phyloP scores from a whole-genome alignment of 2,329 filamentous ascomycete species.

The Calonectria pseudoturangicola region DNA sequence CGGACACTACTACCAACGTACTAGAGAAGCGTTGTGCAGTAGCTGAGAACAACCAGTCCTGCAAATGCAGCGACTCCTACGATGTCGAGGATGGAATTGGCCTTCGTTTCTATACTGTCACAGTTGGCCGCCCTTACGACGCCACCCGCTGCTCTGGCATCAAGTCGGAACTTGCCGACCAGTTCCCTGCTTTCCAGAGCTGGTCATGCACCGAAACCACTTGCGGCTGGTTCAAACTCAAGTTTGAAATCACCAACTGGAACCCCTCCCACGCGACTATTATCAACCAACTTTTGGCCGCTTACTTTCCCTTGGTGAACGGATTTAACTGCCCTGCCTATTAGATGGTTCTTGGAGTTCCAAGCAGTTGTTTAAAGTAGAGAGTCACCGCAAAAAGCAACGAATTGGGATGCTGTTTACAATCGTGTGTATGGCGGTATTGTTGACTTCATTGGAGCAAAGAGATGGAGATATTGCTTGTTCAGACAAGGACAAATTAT shows the following conservation, averaged over 20 bases:
- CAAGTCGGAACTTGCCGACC: background rate
- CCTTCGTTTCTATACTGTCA: slow-evolving; percentile 18
- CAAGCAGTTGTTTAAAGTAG: too few species aligned
- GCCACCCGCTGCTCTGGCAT: slow-evolving; percentile 15
- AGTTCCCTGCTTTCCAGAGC: slow-evolving; percentile 16
- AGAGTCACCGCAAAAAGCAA: too few species aligned
- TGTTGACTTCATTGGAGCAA: too few species aligned
- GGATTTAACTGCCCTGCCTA: slow-evolving; percentile 19
- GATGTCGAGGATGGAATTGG: slow-evolving; percentile 12
- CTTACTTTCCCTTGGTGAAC: slow-evolving; percentile 13
- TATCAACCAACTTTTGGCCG: slow-evolving; percentile 20
- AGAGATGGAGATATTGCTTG: too few species aligned
- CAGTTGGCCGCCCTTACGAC: slow-evolving; percentile 14
- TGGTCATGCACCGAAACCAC: slow-evolving; percentile 9
- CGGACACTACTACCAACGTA: background rate
- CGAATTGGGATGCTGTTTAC: too few species aligned
- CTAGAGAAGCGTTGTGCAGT: slow-evolving; percentile 8
- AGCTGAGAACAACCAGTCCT: slow-evolving; percentile 8
- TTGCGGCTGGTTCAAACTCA: slow-evolving; percentile 22
- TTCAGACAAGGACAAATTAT: too few species aligned
- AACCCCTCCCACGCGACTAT: slow-evolving; percentile 22
- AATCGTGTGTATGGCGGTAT: too few species aligned
- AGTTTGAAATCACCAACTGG: slow-evolving; percentile 22
- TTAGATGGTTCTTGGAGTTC: background rate
- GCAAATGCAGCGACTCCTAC: background rate